Percentiles rank a stretch among this genome's conserved stretches.
These are phyloP conservation scores for Teunomyces panamensis DNA, from an alignment of 805 yeast species.

Conservation along the genomic window DNA sequence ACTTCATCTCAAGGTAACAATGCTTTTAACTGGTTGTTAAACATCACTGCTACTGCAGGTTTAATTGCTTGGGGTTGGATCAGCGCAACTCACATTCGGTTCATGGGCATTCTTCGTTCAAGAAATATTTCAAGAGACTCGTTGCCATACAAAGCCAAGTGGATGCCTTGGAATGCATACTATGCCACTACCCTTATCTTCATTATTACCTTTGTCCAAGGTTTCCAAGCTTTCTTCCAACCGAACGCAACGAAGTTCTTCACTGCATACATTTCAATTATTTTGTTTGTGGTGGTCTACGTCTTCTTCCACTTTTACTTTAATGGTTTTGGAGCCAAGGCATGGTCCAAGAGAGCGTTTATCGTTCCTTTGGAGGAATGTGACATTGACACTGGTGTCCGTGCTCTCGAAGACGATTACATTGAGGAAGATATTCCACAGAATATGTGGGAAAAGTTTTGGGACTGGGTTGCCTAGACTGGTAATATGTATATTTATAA, in stretches of 20 bases:
- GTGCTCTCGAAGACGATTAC: slow-evolving; percentile 56
- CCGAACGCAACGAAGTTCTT: slow-evolving; percentile 58
- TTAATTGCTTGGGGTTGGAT: slow-evolving; percentile 71
- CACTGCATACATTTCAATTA: slow-evolving; percentile 67
- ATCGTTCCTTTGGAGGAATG: slow-evolving; percentile 53
- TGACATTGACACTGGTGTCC: slow-evolving; percentile 67
- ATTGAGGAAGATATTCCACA: slow-evolving; percentile 56
- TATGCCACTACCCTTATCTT: slow-evolving; percentile 55
- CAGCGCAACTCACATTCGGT: slow-evolving; percentile 62
- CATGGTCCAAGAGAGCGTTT: slow-evolving; percentile 36
- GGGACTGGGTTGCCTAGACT: slow-evolving; percentile 33
- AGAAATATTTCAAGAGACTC: slow-evolving; percentile 66
- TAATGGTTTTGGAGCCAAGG: slow-evolving; percentile 32
- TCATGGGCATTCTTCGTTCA: slow-evolving; percentile 59
- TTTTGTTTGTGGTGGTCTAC: slow-evolving; percentile 58
- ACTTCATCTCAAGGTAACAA: slow-evolving; percentile 49
- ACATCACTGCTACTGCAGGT: slow-evolving; percentile 76
- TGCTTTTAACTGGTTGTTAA: slow-evolving; percentile 71
- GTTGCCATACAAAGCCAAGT: slow-evolving; percentile 71
- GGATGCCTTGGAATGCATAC: slow-evolving; percentile 67
- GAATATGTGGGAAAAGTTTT: slow-evolving; percentile 53
- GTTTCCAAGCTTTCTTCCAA: slow-evolving; percentile 60
- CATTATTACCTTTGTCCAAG: slow-evolving; percentile 66
- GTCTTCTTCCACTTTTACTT: slow-evolving; percentile 51
- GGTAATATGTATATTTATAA: background rate